Conservation (phyloP, 129 eudicot genomes). For the Rutidosis leptorrhynchoides region DNA sequence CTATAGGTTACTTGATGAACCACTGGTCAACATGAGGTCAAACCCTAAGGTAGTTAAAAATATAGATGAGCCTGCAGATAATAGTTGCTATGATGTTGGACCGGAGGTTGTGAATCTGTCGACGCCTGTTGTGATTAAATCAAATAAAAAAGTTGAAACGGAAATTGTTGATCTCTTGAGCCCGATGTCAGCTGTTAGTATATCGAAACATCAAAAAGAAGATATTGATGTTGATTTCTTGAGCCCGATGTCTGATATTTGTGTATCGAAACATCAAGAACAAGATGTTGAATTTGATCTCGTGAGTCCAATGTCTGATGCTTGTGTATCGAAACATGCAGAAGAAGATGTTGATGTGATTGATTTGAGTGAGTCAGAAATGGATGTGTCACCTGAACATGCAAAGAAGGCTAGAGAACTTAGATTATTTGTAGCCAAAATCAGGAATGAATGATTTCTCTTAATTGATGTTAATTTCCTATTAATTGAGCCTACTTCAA, state of each 20-base stretch:
- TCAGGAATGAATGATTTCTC: slow-evolving; percentile 35
- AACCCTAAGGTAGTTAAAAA: slow-evolving; percentile 4
- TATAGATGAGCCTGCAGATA: background rate
- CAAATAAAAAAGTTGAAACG: slow-evolving; percentile 23
- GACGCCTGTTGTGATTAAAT: slow-evolving; percentile 26
- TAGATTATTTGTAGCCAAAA: slow-evolving; percentile 53
- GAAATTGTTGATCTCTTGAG: slow-evolving; percentile 75
- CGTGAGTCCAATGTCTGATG: too few relatives aligned
- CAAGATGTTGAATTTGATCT: too few relatives aligned
- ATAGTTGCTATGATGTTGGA: slow-evolving; percentile 1
- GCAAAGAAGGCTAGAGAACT: slow-evolving; percentile 52
- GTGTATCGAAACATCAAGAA: slow-evolving; percentile 25
- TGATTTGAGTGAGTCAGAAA: slow-evolving; percentile 82
- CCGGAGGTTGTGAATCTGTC: slow-evolving; percentile 32
- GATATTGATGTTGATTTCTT: slow-evolving; percentile 54
- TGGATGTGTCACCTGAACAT: slow-evolving; percentile 65
- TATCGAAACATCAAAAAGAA: slow-evolving; percentile 21
- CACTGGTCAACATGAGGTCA: background rate
- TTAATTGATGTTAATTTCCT: slow-evolving; percentile 14
- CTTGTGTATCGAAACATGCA: slow-evolving; percentile 25
- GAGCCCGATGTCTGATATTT: slow-evolving; percentile 56
- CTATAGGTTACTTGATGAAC: slow-evolving; percentile 11
- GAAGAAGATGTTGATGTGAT: slow-evolving; percentile 40
- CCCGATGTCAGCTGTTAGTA: slow-evolving; percentile 44
- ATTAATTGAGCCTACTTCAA: slow-evolving; percentile 11